Base-by-base conservation (phyloP, 2,329 filamentous ascomycete species). In the Penicillium capsulatum region DNA sequence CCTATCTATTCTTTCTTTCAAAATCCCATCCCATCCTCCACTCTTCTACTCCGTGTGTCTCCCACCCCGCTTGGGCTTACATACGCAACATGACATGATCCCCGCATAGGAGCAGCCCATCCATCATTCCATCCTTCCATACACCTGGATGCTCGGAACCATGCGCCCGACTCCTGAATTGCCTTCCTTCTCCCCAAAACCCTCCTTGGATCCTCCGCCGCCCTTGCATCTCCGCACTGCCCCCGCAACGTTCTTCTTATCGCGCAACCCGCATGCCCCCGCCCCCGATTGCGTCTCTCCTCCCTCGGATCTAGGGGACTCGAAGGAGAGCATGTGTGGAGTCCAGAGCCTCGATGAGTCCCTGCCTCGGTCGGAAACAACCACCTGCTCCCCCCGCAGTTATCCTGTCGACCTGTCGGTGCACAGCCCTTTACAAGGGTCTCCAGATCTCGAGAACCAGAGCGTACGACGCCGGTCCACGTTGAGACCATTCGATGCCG, bases 161-260 rank as follows among this genome's bases (percentile, higher is more conserved):
- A 69, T 69, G 67, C 61, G 65, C 42, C 63, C 58, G 20, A 58
- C 60, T 33, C 55, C 63, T 14, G 60, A 70, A 45, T 42, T 61
- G 38, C 50, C 42, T 36, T 43, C 40, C 50, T 59, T 45, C 58
- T 56, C 55, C 52, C 65, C 58, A 50, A 70, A 67, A 51, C 46
- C 53, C 34, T 62, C 59, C 44, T 52, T 57, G 34, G 59, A 57
- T 37, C 56, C 52, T 34, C 55, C 42, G 19, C 49, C 54, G 42
- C 49, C 61, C 41, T 59, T 56, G 51, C 57, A 60, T 54, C 59
- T 60, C 50, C 58, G 54, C 51, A 53, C 59, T 40, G 65, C 65
- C 44, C 76, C 76, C 29, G 75, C 75, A 35, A 75, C 75, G 36
- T 81, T 81, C 68, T 80, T 81, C 59, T 65, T 83, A 45, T 68